Conservation (phyloP, 106 monocot genomes). For the Phalaenopsis aphrodite region DNA sequence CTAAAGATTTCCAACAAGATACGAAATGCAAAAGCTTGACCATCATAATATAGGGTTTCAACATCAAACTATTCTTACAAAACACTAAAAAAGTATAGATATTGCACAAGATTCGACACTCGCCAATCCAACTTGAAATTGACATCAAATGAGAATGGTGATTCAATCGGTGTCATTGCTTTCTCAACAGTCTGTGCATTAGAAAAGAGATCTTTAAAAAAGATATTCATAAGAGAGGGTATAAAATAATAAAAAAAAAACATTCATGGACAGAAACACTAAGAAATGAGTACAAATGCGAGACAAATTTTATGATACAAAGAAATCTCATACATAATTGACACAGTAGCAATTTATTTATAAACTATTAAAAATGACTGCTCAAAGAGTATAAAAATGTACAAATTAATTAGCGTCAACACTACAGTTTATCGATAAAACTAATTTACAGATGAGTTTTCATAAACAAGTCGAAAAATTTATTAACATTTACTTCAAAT, state of each 20-base stretch:
- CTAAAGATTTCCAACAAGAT: no score
- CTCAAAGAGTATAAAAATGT: neutral
- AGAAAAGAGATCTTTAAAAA: neutral
- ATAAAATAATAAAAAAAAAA: neutral
- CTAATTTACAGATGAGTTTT: neutral
- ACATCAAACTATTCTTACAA: neutral
- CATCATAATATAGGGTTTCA: neutral
- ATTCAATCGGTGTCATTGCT: conserved; percentile 99
- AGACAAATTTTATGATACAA: neutral
- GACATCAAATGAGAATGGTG: conserved; percentile 96
- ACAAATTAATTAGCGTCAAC: neutral
- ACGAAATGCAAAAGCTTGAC: no score
- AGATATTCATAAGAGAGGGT: neutral
- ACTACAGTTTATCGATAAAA: neutral
- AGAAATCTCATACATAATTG: neutral
- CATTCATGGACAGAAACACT: neutral
- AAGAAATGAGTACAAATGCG: neutral
- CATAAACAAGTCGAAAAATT: neutral
- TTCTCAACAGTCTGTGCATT: conserved; percentile 73
- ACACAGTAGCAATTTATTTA: neutral
- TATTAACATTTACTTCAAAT: neutral
- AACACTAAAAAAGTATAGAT: neutral
- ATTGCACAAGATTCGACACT: neutral
- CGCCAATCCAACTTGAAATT: conserved; percentile 97
- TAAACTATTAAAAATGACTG: neutral